Conservation (phyloP, 1,284 basidiomycete species). For the Uromyces viciae-fabae region DNA sequence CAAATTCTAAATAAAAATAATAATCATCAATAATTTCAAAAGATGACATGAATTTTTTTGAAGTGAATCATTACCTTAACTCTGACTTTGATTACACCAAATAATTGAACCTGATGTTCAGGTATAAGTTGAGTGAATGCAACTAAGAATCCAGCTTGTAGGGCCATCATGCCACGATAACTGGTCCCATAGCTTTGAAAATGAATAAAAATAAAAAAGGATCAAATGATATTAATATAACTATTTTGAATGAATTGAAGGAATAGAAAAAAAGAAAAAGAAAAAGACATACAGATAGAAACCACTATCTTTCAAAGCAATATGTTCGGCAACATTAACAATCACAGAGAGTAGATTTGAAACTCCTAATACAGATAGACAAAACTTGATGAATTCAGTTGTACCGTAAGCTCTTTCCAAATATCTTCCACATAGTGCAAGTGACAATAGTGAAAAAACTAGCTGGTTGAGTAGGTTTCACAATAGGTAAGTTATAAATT, state of each 20-base stretch:
- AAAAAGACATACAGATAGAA: constrained; percentile 18
- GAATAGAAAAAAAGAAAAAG: neutral
- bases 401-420: constrained; percentile 90
- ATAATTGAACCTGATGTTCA: constrained; percentile 90
- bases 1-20: constrained; percentile 62
- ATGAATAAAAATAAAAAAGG: too few species aligned
- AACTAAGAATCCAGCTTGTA: constrained; percentile 85
- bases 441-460: constrained; percentile 68
- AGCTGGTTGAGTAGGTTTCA: constrained; percentile 61
- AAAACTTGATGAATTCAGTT: constrained; percentile 79
- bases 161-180: constrained; percentile 85
- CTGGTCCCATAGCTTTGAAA: constrained; percentile 79
- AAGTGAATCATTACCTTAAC: constrained; percentile 69
- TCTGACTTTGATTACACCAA: constrained; percentile 76
- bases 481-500: constrained; percentile 46
- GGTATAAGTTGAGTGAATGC: constrained; percentile 96
- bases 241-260: constrained; percentile 21
- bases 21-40: neutral
- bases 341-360: constrained; percentile 82
- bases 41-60: neutral
- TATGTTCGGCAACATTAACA: constrained; percentile 70
- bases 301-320: constrained; percentile 26
- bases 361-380: constrained; percentile 69
- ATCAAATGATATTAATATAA: constrained; percentile 14
- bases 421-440: constrained; percentile 80